Base-by-base conservation (phyloP, 2,329 filamentous ascomycete species). In the Cordyceps tenuipes region DNA sequence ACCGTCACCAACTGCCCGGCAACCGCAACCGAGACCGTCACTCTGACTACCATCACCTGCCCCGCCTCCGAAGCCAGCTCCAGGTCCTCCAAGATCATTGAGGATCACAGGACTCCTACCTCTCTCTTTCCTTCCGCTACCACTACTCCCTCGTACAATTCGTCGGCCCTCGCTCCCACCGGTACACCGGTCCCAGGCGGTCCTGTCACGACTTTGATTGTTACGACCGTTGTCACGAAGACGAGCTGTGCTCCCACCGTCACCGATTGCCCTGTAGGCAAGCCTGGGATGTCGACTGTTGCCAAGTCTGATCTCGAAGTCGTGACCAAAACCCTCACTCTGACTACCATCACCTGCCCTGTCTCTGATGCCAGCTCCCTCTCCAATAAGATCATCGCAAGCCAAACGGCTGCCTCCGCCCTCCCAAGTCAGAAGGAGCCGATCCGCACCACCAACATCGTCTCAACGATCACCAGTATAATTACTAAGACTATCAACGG, bases 1-100 rank as follows among this genome's bases (percentile, higher is more conserved):
- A 80, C 78, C 60, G 77, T 83, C 68, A 82, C 81, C 71, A 74
- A 83, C 82, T 85, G 82, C 72, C 75, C 75, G 59, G 70, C 71
- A 62, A 64, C 72, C 52, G 69, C 73, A 62, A 77, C 75, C 61
- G 68, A 76, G 66, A 75, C 72, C 46, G 67, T 76, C 52, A 66
- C 70, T 44, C 67, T 77, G 64, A 75, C 73, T 62, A 72, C 71
- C 63, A 74, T 71, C 39, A 71, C 80, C 65, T 80, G 78, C 73
- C 77, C 79, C 63, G 72, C 79, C 62, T 63, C 71, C 34, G 75
- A 76, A 51, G 75, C 73, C 34, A 67, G 66, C 53, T 69, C 69
- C 62, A 74, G 77, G 70, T 74, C 75, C 29, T 73, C 75, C 36
- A 71, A 74, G 39, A 60, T 78, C 64, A 67, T 77, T 48, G 64